Evolutionary conservation across 805 yeast genomes (phyloP).

Genomic region (Torulaspora quercuum): DNA sequence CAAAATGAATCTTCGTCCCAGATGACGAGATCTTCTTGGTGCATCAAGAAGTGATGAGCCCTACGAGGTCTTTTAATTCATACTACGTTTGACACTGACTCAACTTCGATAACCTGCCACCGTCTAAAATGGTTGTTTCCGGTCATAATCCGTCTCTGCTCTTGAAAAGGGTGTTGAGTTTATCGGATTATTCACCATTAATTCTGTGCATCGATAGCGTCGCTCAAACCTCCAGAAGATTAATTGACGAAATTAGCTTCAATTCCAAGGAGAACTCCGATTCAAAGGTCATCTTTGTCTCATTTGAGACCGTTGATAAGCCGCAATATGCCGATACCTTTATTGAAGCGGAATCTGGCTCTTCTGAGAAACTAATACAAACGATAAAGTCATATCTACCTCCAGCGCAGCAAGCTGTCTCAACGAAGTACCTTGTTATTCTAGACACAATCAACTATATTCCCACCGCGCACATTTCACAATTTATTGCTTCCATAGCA

Average conservation of each 20-base stretch:
- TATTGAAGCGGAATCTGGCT: slow-evolving; percentile 42
- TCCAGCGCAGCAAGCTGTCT: slow-evolving; percentile 17
- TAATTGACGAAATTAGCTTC: slow-evolving; percentile 57
- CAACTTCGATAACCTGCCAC: background rate
- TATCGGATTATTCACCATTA: slow-evolving; percentile 75
- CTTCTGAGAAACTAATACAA: slow-evolving; percentile 21
- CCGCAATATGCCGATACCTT: slow-evolving; percentile 51
- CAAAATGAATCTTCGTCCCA: too few relatives aligned
- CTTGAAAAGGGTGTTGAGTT: slow-evolving; percentile 59
- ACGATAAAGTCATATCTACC: slow-evolving; percentile 25
- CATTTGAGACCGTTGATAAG: slow-evolving; percentile 60
- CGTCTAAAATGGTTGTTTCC: slow-evolving; percentile 33
- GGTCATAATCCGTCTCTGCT: slow-evolving; percentile 50
- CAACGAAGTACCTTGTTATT: slow-evolving; percentile 45
- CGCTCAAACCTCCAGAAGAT: slow-evolving; percentile 57
- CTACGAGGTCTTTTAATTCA: too few relatives aligned
- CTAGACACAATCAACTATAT: slow-evolving; percentile 70
- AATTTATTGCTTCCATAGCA: slow-evolving; percentile 48
- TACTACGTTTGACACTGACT: too few relatives aligned
- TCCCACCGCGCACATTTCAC: slow-evolving; percentile 43
- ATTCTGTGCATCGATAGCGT: slow-evolving; percentile 66
- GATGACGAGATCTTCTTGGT: too few relatives aligned
- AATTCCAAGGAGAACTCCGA: slow-evolving; percentile 32
- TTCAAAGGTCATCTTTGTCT: slow-evolving; percentile 49
- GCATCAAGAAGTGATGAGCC: too few relatives aligned